Base-by-base conservation (phyloP, 2,329 filamentous ascomycete genomes). In the Aspergillus tanneri region DNA sequence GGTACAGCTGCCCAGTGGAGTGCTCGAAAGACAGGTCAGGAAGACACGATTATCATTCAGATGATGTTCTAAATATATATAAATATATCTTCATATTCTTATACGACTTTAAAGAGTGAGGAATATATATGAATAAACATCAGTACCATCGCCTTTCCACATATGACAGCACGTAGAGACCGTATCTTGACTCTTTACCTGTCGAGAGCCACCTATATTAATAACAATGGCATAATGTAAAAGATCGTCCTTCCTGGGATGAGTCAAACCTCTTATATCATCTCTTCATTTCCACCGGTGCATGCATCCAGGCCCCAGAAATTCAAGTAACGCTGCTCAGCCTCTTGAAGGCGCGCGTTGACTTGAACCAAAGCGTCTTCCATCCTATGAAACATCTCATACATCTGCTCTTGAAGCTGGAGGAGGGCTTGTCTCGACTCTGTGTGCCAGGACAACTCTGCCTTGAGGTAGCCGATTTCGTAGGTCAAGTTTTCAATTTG, bases 381-480 rank as follows among this genome's bases (percentile, higher is more conserved):
- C 32, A 50, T 50, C 24, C 38, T 37, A 14, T 46, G 32, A 37
- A 50, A 46, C 5, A 50, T 19, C 24, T 28, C 23, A 36, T 50
- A 50, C 32, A 50, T 43, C 25, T 50, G 16, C 19, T 50, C 43
- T 30, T 50, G 38, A 27, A 50, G 27, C n/a, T 43, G 32, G 4
- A 50, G 32, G 4, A 50, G 35, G 16, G 38, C 48, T 10, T 43
- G 38, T 19, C 46, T 46, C 4, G 48, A 43, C 24, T 50, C 43
- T 14, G 38, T 21, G 14, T 50, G 18, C 48, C 43, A 50, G 19
- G 30, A 21, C 10, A 50, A 32, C 38, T 50, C 48, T 3, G 48
- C 43, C 28, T 46, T 50, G 7, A 50, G 22, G 34, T 50, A 50
- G 21, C 48, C 42, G n/a, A 50, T 19, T 42, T 50, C 48, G 24